Base-by-base conservation (phyloP, 352 stramenopile genomes). In the Pythium guiyangense region DNA sequence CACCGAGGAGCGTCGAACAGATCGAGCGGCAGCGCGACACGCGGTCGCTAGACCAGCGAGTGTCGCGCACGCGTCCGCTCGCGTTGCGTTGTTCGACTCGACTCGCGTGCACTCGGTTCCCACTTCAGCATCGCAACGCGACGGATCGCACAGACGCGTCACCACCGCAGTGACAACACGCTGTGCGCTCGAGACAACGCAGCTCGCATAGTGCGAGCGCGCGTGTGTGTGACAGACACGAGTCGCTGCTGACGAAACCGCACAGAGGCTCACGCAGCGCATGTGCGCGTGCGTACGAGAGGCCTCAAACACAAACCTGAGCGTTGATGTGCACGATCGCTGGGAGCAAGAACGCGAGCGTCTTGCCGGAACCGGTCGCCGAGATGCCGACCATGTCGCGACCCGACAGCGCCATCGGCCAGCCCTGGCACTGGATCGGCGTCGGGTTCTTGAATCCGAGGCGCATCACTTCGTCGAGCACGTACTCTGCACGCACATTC, bases 321-420 rank as follows among this genome's bases (percentile, higher is more conserved):
- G 96, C 97, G 79, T 99, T 99, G 83, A 99, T 99, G 78, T 99
- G 97, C 66, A 99, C 98, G 87, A 99, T 99, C 37, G 92, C 97
- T 14, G 97, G 97, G n/a, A 99, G 79, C 67, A 99, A 86, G 80
- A 99, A 99, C 35, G 97, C 94, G 48, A 99, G 63, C 29, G 97
- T 99, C 73, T 99, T 99, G 53, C 97, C 97, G 6, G 90, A 98
- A 2, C 97, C 97, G 9, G 97, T 99, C 6, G 97, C 95, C 29
- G 90, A 98, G 67, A 99, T 98, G 57, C 97, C 97, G 48, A 99
- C 96, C 93, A 99, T 98, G 72, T 99, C 98, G 52, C 95, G 88
- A 49, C 97, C 97, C 29, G 96, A 97, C 6, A 96, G 74, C 18
- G 96, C 97, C 97, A 99, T 99, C 9, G 97, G 97, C 97, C 96